Percentiles rank a stretch among this genome's conserved stretches.
These are phyloP conservation scores for Coemansia sp. DNA, from an alignment of 192 early-diverging fungal genomes.

Conservation along the genomic window DNA sequence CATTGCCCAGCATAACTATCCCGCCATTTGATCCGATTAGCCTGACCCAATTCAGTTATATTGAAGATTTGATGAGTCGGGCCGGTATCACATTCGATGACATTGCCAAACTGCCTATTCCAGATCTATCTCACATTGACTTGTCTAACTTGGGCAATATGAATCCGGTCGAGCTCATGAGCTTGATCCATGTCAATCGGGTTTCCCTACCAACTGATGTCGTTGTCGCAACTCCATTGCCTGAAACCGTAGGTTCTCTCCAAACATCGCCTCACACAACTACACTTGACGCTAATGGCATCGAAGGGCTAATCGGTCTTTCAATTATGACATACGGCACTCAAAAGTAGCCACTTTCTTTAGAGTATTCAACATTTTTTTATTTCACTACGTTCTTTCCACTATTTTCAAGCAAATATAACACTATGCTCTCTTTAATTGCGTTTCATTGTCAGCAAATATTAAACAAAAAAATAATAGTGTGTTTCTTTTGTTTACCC, in stretches of 20 bases:
- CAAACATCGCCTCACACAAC: constrained; percentile 35
- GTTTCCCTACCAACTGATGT: constrained; percentile 15
- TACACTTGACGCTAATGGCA: constrained; percentile 36
- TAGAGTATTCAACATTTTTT: not conserved
- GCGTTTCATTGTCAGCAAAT: not conserved
- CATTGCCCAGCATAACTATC: constrained; percentile 34
- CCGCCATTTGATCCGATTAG: constrained; percentile 48
- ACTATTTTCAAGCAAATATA: not conserved
- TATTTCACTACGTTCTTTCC: not conserved
- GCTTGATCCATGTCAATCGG: constrained; percentile 30
- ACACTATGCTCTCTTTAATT: not conserved
- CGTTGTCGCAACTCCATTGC: constrained; percentile 4
- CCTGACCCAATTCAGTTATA: constrained; percentile 41
- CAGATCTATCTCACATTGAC: constrained; percentile 35
- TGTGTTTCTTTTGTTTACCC: constrained; percentile 5
- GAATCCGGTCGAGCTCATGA: constrained; percentile 21
- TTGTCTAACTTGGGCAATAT: constrained; percentile 19
- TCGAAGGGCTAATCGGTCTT: constrained; percentile 36
- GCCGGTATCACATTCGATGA: constrained; percentile 45
- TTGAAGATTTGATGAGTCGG: constrained; percentile 35
- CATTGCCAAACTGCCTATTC: constrained; percentile 40
- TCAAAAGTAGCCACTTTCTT: not conserved
- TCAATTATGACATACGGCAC: constrained; percentile 30
- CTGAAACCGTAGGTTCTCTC: not conserved
- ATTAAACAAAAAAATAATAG: not conserved